Percentiles rank a stretch among this genome's conserved stretches.
Conservation (phyloP, 1,284 basidiomycete genomes). For the Puccinia polysora region DNA sequence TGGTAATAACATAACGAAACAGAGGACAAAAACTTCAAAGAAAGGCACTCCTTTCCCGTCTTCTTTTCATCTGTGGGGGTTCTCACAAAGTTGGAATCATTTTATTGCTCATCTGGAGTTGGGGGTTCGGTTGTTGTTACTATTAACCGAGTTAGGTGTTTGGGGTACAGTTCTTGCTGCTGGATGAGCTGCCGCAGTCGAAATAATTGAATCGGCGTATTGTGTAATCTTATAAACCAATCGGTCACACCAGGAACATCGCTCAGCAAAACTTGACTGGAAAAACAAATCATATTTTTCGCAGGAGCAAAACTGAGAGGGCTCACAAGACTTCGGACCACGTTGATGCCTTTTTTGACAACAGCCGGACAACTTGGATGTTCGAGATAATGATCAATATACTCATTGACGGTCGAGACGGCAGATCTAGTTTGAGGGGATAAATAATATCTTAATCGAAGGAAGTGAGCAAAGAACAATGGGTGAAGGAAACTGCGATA, state of each 20-base stretch:
- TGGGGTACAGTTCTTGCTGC: conserved; percentile 26
- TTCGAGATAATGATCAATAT: conserved; percentile 35
- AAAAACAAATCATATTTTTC: neutral
- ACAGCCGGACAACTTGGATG: conserved; percentile 36
- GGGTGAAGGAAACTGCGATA: conserved; percentile 34
- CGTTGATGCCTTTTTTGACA: conserved; percentile 28
- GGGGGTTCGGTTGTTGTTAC: conserved; percentile 3
- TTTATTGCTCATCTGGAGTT: conserved; percentile 24
- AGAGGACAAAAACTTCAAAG: too few species aligned
- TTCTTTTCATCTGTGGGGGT: too few species aligned
- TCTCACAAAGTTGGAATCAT: too few species aligned
- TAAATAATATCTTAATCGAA: conserved; percentile 34
- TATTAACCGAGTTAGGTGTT: conserved; percentile 31
- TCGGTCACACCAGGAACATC: neutral
- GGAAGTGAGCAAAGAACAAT: conserved; percentile 38
- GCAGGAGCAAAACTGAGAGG: neutral
- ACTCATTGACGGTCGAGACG: conserved; percentile 21
- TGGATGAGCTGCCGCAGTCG: conserved; percentile 29
- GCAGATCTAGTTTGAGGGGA: conserved; percentile 40
- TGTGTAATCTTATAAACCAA: conserved; percentile 31
- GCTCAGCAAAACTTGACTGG: neutral
- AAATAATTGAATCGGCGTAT: conserved; percentile 39
- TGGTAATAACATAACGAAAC: too few species aligned
- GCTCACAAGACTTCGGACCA: conserved; percentile 26
- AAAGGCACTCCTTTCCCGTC: too few species aligned